Evolutionary conservation across 331 rosid genomes (phyloP).

Genomic region (Dryas integrifolia): DNA sequence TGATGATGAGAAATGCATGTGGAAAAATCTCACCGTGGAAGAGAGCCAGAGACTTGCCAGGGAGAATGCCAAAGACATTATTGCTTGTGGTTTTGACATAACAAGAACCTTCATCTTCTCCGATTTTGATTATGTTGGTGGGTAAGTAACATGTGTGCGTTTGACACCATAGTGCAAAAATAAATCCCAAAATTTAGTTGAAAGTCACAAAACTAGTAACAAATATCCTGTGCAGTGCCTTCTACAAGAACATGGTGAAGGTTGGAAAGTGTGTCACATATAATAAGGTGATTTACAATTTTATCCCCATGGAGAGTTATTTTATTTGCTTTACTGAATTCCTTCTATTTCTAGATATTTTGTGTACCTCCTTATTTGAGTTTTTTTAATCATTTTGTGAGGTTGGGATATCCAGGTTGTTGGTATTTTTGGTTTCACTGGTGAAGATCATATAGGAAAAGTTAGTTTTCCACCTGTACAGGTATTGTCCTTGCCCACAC

Average conservation of each 20-base stretch:
- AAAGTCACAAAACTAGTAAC: no score
- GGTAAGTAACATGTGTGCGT: slow-evolving; percentile 51
- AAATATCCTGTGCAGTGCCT: slow-evolving; percentile 50
- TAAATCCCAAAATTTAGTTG: background rate
- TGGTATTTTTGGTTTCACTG: slow-evolving; percentile 83
- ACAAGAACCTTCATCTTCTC: slow-evolving; percentile 80
- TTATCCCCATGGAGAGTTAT: background rate
- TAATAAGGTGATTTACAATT: slow-evolving; percentile 41
- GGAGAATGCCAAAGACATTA: slow-evolving; percentile 90
- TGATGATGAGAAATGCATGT: slow-evolving; percentile 90
- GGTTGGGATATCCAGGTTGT: slow-evolving; percentile 50
- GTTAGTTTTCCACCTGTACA: slow-evolving; percentile 92
- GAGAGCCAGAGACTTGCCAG: slow-evolving; percentile 81
- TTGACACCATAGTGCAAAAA: background rate
- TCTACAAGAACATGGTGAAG: slow-evolving; percentile 78
- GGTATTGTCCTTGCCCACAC: slow-evolving; percentile 42
- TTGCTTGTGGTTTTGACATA: slow-evolving; percentile 94
- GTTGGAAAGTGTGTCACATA: slow-evolving; percentile 81
- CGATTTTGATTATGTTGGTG: slow-evolving; percentile 77
- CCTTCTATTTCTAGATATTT: background rate
- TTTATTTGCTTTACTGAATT: background rate
- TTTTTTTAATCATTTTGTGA: slow-evolving; percentile 5
- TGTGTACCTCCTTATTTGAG: background rate
- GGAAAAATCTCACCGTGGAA: slow-evolving; percentile 79
- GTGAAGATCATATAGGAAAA: slow-evolving; percentile 96